Percentiles rank a stretch among this genome's conserved stretches.
These are phyloP conservation scores for Lachnellula subtilissima DNA, from an alignment of 2,329 filamentous ascomycete genomes.

Conservation along the genomic window DNA sequence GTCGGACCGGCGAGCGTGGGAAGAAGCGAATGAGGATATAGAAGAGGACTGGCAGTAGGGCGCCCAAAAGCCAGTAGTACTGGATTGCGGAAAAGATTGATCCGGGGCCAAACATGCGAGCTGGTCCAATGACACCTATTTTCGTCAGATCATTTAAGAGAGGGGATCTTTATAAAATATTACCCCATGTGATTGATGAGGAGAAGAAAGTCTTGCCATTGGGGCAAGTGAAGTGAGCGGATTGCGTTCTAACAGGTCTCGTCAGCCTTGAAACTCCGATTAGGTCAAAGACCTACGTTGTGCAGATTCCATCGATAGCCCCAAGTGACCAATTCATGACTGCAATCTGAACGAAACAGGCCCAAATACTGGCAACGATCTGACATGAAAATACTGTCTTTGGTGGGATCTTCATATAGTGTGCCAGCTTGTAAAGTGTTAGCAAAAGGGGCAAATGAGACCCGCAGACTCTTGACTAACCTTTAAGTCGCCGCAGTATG, in stretches of 20 bases:
- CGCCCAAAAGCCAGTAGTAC: constrained; percentile 71
- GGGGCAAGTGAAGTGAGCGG: constrained; percentile 50
- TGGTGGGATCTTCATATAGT: constrained; percentile 50
- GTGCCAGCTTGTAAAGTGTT: constrained; percentile 51
- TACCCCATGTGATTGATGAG: constrained; percentile 65
- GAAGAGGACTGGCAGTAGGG: constrained; percentile 55
- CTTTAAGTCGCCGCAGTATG: constrained; percentile 19
- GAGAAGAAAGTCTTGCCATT: constrained; percentile 61
- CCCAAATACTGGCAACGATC: constrained; percentile 49
- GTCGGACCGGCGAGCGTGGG: constrained; percentile 57
- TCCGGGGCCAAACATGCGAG: constrained; percentile 62
- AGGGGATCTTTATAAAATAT: constrained; percentile 63
- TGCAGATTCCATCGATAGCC: constrained; percentile 61
- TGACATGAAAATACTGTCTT: constrained; percentile 35
- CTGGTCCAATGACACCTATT: constrained; percentile 61
- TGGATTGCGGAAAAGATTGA: constrained; percentile 60
- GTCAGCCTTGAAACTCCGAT: background rate
- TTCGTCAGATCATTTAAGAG: constrained; percentile 41
- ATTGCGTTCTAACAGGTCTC: constrained; percentile 39
- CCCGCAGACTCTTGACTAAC: constrained; percentile 6
- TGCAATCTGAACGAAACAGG: constrained; percentile 59
- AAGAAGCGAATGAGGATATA: constrained; percentile 51
- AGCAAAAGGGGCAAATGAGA: constrained; percentile 26
- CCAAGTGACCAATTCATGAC: constrained; percentile 57
- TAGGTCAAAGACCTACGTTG: constrained; percentile 35